Base-by-base conservation (phyloP, 768 basidiomycete species). In the Cytidiella melzeri region DNA sequence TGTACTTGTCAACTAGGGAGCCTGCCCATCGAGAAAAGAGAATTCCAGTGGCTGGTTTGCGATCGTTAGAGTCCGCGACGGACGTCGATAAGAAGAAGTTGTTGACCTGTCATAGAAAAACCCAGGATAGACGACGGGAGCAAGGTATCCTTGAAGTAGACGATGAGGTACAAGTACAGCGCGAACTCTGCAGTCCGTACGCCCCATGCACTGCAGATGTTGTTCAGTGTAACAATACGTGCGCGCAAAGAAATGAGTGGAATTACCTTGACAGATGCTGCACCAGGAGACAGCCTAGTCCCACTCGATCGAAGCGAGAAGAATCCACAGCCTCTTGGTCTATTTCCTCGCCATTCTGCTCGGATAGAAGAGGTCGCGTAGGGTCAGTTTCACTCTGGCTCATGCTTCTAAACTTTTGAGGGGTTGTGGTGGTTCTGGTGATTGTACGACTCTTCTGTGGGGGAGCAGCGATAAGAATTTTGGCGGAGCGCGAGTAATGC, bases 211-310 rank as follows among this genome's bases (percentile, higher is more conserved):
- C 30, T 34, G 15, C 15, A 7, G 15, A 34, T 34, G 7, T 34
- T 34, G 15, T 34, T 34, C 30, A 34, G 30, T 34, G 7, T 15
- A 7, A 7, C 30, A 34, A 34, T 34, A 7, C 15, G 15, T 34
- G 30, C 30, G 7, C 30, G 15, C 30, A 34, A 34, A 34, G 7
- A 34, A 7, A 4, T 12, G 28, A 45, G n/a, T n/a, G n/a, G 2
- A 19, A 40, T 27, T 43, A 59, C 58, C 55, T 59, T 5, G 58
- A 59, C 38, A 59, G 47, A 20, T 59, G 58, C 27, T 59, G 58
- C 1, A 59, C 43, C 1, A 59, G 51, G 18, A 59, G 34, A 12
- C 41, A 36, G 2, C 41, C 39, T 1, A 59, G 25, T 15, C 55
- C 58, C 7, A 42, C 40, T 20, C 51, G 48, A 24, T 59, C 54